phyloP scores from a whole-genome alignment of 257 asterid species.

The Mitragyna speciosa region DNA sequence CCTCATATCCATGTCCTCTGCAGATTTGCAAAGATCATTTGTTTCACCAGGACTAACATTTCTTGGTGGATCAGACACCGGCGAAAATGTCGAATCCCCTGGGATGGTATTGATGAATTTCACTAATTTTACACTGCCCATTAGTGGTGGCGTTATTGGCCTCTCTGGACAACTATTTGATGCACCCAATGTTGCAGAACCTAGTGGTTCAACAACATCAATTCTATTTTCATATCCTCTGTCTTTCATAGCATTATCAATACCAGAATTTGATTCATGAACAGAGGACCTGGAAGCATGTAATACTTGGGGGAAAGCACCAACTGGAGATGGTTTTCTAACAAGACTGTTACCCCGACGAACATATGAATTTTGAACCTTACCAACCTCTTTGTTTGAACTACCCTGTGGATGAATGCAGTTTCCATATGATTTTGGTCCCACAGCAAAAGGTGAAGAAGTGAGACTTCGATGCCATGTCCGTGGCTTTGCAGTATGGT shows the following conservation, averaged over 20 bases:
- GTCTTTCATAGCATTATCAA: constrained; percentile 34
- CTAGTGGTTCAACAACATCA: constrained; percentile 28
- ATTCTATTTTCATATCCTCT: constrained; percentile 35
- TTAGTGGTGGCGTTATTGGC: constrained; percentile 32
- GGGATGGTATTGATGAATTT: constrained; percentile 28
- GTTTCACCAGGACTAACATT: constrained; percentile 27
- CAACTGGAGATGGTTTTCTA: constrained; percentile 55
- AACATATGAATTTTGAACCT: constrained; percentile 50
- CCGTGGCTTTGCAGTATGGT: constrained; percentile 58
- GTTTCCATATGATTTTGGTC: constrained; percentile 35
- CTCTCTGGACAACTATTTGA: constrained; percentile 36
- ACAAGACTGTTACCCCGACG: constrained; percentile 87
- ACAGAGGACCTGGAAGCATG: constrained; percentile 45
- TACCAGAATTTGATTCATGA: constrained; percentile 27
- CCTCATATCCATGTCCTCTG: constrained; percentile 10
- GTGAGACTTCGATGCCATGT: constrained; percentile 74
- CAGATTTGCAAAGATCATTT: constrained; percentile 29
- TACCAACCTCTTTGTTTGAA: constrained; percentile 31
- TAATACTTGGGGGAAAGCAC: constrained; percentile 33
- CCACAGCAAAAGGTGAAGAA: constrained; percentile 35
- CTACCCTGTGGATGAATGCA: constrained; percentile 34
- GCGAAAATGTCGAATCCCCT: constrained; percentile 26
- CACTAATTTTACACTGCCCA: constrained; percentile 29
- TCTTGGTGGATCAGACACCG: constrained; percentile 32
- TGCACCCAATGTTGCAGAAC: constrained; percentile 29